Evolutionary conservation across 768 basidiomycete genomes (phyloP).

Genomic region (Cystobasidiopsis lactophilus): DNA sequence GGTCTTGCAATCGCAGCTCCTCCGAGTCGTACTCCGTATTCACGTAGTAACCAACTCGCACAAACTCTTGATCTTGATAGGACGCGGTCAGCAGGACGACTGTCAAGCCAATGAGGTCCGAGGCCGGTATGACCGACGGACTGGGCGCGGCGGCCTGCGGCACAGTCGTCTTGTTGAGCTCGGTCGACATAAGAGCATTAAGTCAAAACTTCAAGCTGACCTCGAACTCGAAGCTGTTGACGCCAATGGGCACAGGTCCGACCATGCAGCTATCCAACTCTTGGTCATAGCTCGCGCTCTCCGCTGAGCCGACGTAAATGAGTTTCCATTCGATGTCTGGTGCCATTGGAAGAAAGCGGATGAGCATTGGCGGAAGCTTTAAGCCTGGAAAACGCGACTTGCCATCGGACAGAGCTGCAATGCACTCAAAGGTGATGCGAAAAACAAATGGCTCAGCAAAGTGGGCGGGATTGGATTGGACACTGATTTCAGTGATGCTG

Average conservation of each 20-base stretch:
- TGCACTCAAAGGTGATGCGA: constrained; percentile 91
- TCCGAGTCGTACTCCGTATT: constrained; percentile 96
- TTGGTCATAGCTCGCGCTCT: constrained; percentile 75
- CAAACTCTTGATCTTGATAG: constrained; percentile 92
- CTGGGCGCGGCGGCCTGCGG: constrained; percentile 47
- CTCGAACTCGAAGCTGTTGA: constrained; percentile 93
- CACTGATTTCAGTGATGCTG: constrained; percentile 15
- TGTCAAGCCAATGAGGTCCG: constrained; percentile 86
- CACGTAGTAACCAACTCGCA: constrained; percentile 98
- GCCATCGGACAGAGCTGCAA: constrained; percentile 77
- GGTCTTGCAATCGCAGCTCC: constrained; percentile 35
- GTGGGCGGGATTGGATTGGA: constrained; percentile 26
- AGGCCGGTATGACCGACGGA: constrained; percentile 57
- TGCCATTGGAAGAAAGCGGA: not conserved
- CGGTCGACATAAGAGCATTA: not conserved
- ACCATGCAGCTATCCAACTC: constrained; percentile 95
- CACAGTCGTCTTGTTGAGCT: no score
- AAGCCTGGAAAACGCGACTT: constrained; percentile 11
- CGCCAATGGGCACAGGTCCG: constrained; percentile 85
- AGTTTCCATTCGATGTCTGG: constrained; percentile 98
- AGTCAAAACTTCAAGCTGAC: no score
- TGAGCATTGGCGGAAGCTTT: not conserved
- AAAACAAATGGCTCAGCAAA: constrained; percentile 82
- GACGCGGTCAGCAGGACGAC: constrained; percentile 91
- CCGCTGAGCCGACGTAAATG: constrained; percentile 87